Conservation (phyloP, 805 yeast species). For the Clavispora carvajalis region DNA sequence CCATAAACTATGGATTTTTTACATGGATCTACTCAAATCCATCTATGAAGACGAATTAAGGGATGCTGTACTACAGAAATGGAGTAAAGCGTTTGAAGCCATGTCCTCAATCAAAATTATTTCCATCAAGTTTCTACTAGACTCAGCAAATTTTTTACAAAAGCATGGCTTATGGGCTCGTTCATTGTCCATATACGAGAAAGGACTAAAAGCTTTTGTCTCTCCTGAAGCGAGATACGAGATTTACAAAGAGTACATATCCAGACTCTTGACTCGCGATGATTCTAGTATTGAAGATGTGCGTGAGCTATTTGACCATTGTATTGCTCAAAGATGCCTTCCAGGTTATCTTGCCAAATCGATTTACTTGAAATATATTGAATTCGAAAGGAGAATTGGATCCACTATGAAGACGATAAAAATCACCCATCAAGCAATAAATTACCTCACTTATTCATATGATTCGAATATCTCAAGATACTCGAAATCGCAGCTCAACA, state of each 20-base stretch:
- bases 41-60: constrained; percentile 34
- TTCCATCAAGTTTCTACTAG: constrained; percentile 60
- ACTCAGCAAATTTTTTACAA: constrained; percentile 60
- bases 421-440: constrained; percentile 16
- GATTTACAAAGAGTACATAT: constrained; percentile 66
- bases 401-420: constrained; percentile 41
- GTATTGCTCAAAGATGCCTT: constrained; percentile 38
- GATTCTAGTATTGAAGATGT: constrained; percentile 24
- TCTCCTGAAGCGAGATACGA: constrained; percentile 54
- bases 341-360: constrained; percentile 45
- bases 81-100: constrained; percentile 20
- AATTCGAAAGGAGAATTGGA: constrained; percentile 57
- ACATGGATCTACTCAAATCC: constrained; percentile 65
- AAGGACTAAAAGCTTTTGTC: constrained; percentile 57
- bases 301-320: constrained; percentile 71
- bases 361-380: constrained; percentile 50
- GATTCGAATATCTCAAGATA: constrained; percentile 2
- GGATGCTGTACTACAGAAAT: constrained; percentile 8
- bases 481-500: constrained; percentile 9
- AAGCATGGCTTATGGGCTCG: constrained; percentile 41
- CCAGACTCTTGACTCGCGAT: constrained; percentile 35
- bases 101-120: constrained; percentile 51
- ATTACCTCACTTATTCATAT: constrained; percentile 5
- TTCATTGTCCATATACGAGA: constrained; percentile 59
- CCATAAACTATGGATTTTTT: constrained; percentile 64